Evolutionary conservation across 371 early-diverging fungal species (phyloP), one percentile per base, ranked within the genome.

Genomic region (Batrachochytrium dendrobatidis): DNA sequence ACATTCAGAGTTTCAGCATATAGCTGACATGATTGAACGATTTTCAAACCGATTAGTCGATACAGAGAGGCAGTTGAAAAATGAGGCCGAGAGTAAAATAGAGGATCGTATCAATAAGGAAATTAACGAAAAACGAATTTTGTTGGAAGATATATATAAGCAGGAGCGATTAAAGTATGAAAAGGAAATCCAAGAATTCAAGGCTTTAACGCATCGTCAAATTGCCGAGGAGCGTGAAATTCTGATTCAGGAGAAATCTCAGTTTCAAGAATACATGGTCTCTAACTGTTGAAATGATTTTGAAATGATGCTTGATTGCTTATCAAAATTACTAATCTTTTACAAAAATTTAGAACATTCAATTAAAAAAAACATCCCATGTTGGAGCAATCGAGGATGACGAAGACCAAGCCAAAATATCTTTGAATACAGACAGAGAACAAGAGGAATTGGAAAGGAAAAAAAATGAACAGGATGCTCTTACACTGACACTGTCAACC

Each of bases 341-440:
- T n/a, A n/a, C n/a, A n/a, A n/a, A n/a, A n/a, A 39, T 39, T 20
- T 31, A 69, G 46, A 43, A 35, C 3, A 24, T 45, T 7, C 44
- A 60, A 10, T 8, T 26, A n/a, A 31, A 48, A 12, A 55, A 50
- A 34, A 26, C 39, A 31, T 65, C 68, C 7, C 48, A 55, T 20
- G 34, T 73, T 7, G 73, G 73, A 1, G 31, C 22, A 3, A 28
- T 73, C 8, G 73, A 73, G 54, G 69, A 69, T 59, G 73, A 73
- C 33, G 64, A 65, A 6, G 62, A 46, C 44, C 7, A 56, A 28
- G 5, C 30, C 25, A 32, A 12, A 10, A 30, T 30, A 46, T 7
- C 26, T n/a, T n/a, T n/a, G n/a, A n/a, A n/a, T n/a, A n/a, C n/a
- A n/a, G n/a, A n/a, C n/a, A n/a, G n/a, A n/a, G n/a, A n/a, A n/a